These are phyloP conservation scores for Przewalskia tangutica DNA, from an alignment of 257 asterid species.

Conservation along the genomic window DNA sequence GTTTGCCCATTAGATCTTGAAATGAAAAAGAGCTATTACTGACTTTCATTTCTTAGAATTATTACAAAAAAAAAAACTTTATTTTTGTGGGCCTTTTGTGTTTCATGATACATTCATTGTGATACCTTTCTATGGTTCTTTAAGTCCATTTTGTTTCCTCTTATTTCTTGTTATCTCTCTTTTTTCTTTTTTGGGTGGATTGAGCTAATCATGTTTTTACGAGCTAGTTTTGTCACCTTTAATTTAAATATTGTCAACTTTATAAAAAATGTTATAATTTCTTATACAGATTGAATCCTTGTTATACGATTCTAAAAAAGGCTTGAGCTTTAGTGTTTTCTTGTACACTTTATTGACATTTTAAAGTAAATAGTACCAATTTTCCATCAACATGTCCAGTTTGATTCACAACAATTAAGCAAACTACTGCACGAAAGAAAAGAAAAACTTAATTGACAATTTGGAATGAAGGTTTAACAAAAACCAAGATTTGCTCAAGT, in stretches of 20 bases:
- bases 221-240: too few relatives aligned
- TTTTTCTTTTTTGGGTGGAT: too few relatives aligned
- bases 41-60: not conserved
- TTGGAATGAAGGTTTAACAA: not conserved
- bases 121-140: slow-evolving; percentile 1
- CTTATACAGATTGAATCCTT: not conserved
- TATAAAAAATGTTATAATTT: not conserved
- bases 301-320: not conserved
- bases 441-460: not conserved
- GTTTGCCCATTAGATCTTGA: not conserved
- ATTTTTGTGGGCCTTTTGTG: not conserved
- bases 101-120: not conserved
- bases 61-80: not conserved
- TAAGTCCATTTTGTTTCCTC: not conserved
- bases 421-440: too few relatives aligned
- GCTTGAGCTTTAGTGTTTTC: not conserved
- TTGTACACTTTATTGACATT: not conserved
- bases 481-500: not conserved
- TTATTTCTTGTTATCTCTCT: too few relatives aligned
- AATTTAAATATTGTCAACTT: not conserved
- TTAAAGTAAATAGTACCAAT: not conserved
- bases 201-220: too few relatives aligned
- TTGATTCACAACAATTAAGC: not conserved
- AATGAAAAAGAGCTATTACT: not conserved
- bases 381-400: not conserved